These are phyloP conservation scores for Mycena galopus DNA, from an alignment of 768 basidiomycete species.

Conservation along the genomic window DNA sequence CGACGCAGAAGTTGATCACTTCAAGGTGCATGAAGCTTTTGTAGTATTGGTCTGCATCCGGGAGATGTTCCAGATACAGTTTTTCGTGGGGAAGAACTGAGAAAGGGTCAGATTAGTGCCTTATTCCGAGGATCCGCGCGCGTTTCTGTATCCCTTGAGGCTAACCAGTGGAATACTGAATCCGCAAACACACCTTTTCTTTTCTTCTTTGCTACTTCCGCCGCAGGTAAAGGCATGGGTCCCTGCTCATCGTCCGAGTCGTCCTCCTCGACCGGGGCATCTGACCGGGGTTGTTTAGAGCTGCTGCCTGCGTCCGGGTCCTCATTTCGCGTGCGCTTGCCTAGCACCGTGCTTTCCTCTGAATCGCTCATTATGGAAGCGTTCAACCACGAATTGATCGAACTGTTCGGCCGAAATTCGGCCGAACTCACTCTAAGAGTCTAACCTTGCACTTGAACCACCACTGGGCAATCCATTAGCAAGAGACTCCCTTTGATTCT, in stretches of 20 bases:
- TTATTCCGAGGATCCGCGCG: too few species aligned
- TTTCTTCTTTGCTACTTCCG: constrained; percentile 74
- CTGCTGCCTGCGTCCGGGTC: constrained; percentile 43
- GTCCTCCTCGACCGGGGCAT: constrained; percentile 54
- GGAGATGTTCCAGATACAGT: constrained; percentile 92
- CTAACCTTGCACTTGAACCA: too few species aligned
- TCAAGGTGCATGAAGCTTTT: constrained; percentile 99
- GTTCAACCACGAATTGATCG: background rate
- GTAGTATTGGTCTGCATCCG: constrained; percentile 92
- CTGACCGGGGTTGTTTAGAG: constrained; percentile 31
- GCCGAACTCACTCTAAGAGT: too few species aligned
- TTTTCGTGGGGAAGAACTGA: constrained; percentile 94
- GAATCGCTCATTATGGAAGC: constrained; percentile 53
- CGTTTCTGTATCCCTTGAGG: constrained; percentile 53
- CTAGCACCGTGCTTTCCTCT: constrained; percentile 69
- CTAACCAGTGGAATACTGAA: constrained; percentile 36
- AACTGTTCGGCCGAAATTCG: too few species aligned
- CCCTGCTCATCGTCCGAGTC: constrained; percentile 84
- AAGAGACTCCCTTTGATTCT: too few species aligned
- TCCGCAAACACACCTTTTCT: constrained; percentile 74
- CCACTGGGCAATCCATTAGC: too few species aligned
- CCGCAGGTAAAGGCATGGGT: constrained; percentile 83
- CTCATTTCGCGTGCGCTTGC: constrained; percentile 70
- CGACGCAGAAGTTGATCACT: constrained; percentile 86
- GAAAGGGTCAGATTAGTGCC: too few species aligned